Conservation (phyloP, 257 asterid genomes). For the Striga asiatica region DNA sequence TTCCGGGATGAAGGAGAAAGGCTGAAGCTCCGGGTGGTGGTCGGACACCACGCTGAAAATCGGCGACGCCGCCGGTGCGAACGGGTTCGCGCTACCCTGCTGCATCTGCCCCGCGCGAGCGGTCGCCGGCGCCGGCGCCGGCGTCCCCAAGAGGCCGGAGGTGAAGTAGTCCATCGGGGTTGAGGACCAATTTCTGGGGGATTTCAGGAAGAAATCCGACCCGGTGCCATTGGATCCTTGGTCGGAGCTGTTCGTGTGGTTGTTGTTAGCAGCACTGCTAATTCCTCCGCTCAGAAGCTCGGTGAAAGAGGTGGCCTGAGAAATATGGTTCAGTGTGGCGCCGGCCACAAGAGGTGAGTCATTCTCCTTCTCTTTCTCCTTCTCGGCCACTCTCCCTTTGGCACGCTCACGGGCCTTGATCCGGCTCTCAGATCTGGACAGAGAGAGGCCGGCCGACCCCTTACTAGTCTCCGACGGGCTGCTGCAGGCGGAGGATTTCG, state of each 20-base stretch:
- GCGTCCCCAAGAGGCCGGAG: slow-evolving; percentile 24
- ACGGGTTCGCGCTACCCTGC: slow-evolving; percentile 13
- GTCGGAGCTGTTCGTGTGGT: not conserved
- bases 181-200: slow-evolving; percentile 35
- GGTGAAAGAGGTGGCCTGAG: slow-evolving; percentile 42
- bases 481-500: slow-evolving; percentile 31
- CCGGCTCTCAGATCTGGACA: slow-evolving; percentile 45
- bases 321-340: slow-evolving; percentile 28
- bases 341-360: slow-evolving; percentile 12
- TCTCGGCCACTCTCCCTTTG: slow-evolving; percentile 38
- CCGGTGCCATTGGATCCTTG: slow-evolving; percentile 7
- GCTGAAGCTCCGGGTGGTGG: slow-evolving; percentile 37
- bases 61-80: slow-evolving; percentile 23
- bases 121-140: too few species aligned
- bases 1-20: slow-evolving; percentile 37
- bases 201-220: slow-evolving; percentile 24
- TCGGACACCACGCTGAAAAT: slow-evolving; percentile 27
- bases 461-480: slow-evolving; percentile 40
- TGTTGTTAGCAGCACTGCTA: slow-evolving; percentile 11
- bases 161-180: slow-evolving; percentile 38
- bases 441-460: slow-evolving; percentile 43
- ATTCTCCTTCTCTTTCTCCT: slow-evolving; percentile 36
- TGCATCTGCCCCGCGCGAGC: slow-evolving; percentile 27
- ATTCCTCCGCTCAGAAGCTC: slow-evolving; percentile 43
- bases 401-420: slow-evolving; percentile 45